A percentile compares a stretch with the other conserved stretches of the same genome.
Evolutionary conservation across 768 basidiomycete species (phyloP).

Genomic region (Pholiota molesta): DNA sequence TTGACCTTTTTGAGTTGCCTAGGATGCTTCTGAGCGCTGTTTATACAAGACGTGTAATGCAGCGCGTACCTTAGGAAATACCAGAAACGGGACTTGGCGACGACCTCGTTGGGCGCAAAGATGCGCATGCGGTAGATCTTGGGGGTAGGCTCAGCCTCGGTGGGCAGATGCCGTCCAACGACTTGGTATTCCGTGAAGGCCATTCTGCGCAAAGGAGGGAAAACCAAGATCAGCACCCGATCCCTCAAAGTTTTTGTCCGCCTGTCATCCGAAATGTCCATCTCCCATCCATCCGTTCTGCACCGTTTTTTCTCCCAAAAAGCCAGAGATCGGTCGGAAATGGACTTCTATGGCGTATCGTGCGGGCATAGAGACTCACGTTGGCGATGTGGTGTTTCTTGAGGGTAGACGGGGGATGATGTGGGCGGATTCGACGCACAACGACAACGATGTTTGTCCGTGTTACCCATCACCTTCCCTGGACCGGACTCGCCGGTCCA

Average conservation of each 20-base stretch:
- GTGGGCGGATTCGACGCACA: slow-evolving; percentile 20
- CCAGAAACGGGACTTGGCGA: slow-evolving; percentile 99
- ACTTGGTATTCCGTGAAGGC: slow-evolving; percentile 92
- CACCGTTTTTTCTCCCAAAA: slow-evolving; percentile 16
- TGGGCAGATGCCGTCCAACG: slow-evolving; percentile 96
- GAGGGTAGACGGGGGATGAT: slow-evolving; percentile 27
- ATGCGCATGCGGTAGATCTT: slow-evolving; percentile 99
- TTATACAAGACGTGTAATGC: not conserved
- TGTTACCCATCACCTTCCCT: slow-evolving; percentile 14
- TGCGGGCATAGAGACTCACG: slow-evolving; percentile 30
- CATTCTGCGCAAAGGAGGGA: slow-evolving; percentile 50
- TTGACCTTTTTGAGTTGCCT: slow-evolving; percentile 99
- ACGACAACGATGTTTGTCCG: slow-evolving; percentile 18
- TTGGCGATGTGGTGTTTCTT: slow-evolving; percentile 38
- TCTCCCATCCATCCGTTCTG: slow-evolving; percentile 30
- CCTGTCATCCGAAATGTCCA: slow-evolving; percentile 26
- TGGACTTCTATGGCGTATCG: not conserved
- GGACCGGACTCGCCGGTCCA: slow-evolving; percentile 7
- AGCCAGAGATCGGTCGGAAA: not conserved
- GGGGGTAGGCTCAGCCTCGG: slow-evolving; percentile 88
- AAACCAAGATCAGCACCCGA: slow-evolving; percentile 10
- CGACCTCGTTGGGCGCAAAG: slow-evolving; percentile 97
- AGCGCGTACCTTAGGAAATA: slow-evolving; percentile 87
- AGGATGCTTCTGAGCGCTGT: slow-evolving; percentile 1
- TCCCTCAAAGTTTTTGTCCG: slow-evolving; percentile 13